phyloP scores from a whole-genome alignment of 2,329 filamentous ascomycete species.

The Iodosphaeria phyllophila region DNA sequence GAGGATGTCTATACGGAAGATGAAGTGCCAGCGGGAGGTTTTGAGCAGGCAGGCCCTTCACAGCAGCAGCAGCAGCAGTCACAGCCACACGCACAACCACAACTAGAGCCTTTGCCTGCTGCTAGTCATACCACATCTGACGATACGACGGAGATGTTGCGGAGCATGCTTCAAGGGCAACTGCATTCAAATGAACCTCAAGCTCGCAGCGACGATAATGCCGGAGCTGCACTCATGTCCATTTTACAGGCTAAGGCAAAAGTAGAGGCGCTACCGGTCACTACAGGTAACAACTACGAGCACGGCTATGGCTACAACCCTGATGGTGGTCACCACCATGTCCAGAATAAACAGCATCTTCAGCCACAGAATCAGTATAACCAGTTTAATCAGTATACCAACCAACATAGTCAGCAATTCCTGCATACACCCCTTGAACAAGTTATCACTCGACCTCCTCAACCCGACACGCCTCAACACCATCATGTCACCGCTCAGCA shows the following conservation, averaged over 20 bases:
- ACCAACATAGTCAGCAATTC: conserved; percentile 7
- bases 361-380: too few relatives aligned
- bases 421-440: conserved; percentile 37
- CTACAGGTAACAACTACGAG: too few relatives aligned
- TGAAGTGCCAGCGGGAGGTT: not conserved
- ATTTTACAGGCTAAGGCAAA: conserved; percentile 26
- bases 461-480: conserved; percentile 39
- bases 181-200: not conserved
- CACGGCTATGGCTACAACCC: too few relatives aligned
- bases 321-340: too few relatives aligned
- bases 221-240: conserved; percentile 32
- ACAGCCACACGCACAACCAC: not conserved
- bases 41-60: not conserved
- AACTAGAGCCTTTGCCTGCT: too few relatives aligned
- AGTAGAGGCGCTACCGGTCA: too few relatives aligned
- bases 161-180: not conserved
- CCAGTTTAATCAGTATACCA: too few relatives aligned
- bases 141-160: not conserved
- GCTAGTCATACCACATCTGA: too few relatives aligned
- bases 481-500: conserved; percentile 21
- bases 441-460: conserved; percentile 24
- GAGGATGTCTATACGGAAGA: conserved; percentile 29
- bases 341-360: not conserved
- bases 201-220: conserved; percentile 12
- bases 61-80: not conserved